Evolutionary conservation across 2,329 filamentous ascomycete genomes (phyloP), one percentile per base, ranked within the genome.

Genomic region (Penicillium sp.): DNA sequence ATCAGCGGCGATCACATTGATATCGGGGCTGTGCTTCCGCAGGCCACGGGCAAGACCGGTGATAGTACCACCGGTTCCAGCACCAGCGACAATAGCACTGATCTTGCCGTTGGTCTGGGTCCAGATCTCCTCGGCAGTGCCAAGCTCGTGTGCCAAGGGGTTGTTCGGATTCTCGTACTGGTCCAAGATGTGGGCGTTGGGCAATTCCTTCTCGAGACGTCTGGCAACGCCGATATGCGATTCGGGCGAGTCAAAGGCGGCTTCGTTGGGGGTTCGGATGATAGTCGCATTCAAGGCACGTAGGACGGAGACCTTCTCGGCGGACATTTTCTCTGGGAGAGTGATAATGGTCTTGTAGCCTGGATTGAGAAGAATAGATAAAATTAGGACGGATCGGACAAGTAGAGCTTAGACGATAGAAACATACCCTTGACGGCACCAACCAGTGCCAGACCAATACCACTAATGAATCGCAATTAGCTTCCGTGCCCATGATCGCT

Each of bases 261-360:
- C 94, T 76, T 96, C 91, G 34, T 92, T 99, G 24, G 94, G 94
- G 4, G 94, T 99, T 53, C 94, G 88, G 74, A 99, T 97, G 76
- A 99, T 97, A 71, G 95, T 97, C 40, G 94, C 94, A 62, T 93
- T 93, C 50, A 99, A 84, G 31, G 94, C 93, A 67, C 92, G 89
- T 60, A 99, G 83, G 29, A 99, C 94, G 2, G 93, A 89, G 38
- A 99, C 94, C 78, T 99, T 99, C 78, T 99, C 94, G 46, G 92
- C 89, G 1, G 92, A 97, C 94, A 99, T 99, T 82, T 99, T 99
- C 79, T 99, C 94, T 50, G 94, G 94, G 44, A 99, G 85, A 11
- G 94, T 99, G 75, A 99, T 99, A 77, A 99, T 97, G 39, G 92
- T 95, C 77, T 93, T 93, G 82, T 97, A 99, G 64, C 92, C 76